Base-by-base conservation (phyloP, 371 early-diverging fungal species). In the Mortierella sp. region DNA sequence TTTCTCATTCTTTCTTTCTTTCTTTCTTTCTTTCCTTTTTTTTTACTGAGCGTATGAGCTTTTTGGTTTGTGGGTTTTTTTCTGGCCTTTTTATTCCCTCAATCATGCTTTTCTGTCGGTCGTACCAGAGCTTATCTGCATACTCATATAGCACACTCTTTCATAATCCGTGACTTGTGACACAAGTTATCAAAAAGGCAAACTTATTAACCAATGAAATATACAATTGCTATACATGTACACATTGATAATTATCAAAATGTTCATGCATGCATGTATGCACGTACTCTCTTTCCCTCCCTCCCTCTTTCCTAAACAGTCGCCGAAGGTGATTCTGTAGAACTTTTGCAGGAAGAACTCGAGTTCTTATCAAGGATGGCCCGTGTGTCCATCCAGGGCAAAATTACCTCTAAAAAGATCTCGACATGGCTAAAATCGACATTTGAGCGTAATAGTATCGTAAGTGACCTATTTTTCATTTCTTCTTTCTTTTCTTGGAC, bases 391-490 rank as follows among this genome's bases (percentile, higher is more conserved):
- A 75, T 81, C 72, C 72, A 72, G 47, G 81, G 76, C 66, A 81
- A 81, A 54, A 40, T 81, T 66, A 81, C 81, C 8, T 81, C 81
- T 55, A 81, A 81, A 40, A 81, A 81, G 68, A 81, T 81, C 32
- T 68, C 81, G 0, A 65, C 72, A 16, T 81, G 76, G 81, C 76
- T 81, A 16, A 81, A 81, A 61, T 58, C 73, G 22, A 73, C 73
- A 18, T 73, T 70, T 52, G 63, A 57, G 18, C 66, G 63, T 30
- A 70, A 67, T 55, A 73, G 59, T 32, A 43, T 73, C 22, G 74
- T 73, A 73, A 70, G 67, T 78, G 43, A 6, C 43, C 39, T 39
- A 6, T 39, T 39, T 4, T 39, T 39, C 10, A 6, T 10, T 39
- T 39, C 10, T 39, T 28, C 9, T 35, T 28, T 69, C 37, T 66